Evolutionary conservation across 2,329 filamentous ascomycete species (phyloP).

Genomic region (Cladosporium cucumerinum): DNA sequence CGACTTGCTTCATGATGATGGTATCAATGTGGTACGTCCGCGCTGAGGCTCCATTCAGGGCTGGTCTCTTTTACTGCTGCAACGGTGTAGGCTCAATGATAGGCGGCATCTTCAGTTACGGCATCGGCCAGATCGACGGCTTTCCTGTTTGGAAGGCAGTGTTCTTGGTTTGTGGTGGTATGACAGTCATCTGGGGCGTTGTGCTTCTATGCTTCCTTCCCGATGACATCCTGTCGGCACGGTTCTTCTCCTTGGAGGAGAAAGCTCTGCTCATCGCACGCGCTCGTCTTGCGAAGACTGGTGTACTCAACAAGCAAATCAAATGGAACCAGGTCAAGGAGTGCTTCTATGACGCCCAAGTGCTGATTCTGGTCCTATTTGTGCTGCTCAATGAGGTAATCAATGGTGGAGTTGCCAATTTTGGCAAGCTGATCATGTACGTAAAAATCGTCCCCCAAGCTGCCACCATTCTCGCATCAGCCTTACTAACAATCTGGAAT

Average conservation of each 20-base stretch:
- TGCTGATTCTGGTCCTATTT: slow-evolving; percentile 36
- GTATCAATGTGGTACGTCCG: slow-evolving; percentile 52
- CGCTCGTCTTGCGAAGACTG: slow-evolving; percentile 44
- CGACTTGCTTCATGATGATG: slow-evolving; percentile 32
- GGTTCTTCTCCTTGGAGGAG: slow-evolving; percentile 60
- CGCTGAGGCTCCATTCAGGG: slow-evolving; percentile 46
- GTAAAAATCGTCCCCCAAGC: neutral
- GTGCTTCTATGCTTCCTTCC: slow-evolving; percentile 63
- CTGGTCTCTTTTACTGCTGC: slow-evolving; percentile 63
- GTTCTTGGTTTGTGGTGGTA: slow-evolving; percentile 61
- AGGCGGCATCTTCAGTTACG: slow-evolving; percentile 64
- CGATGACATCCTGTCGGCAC: slow-evolving; percentile 67
- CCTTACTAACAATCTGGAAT: neutral
- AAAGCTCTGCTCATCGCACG: slow-evolving; percentile 48
- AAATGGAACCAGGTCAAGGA: slow-evolving; percentile 53
- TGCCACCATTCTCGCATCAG: neutral
- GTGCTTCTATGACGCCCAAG: slow-evolving; percentile 62
- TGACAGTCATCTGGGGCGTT: slow-evolving; percentile 60
- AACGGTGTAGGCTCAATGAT: slow-evolving; percentile 70
- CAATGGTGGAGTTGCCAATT: slow-evolving; percentile 54
- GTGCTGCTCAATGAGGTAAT: slow-evolving; percentile 53
- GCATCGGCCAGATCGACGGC: slow-evolving; percentile 35
- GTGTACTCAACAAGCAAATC: slow-evolving; percentile 48
- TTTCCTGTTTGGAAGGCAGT: slow-evolving; percentile 50
- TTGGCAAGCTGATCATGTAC: slow-evolving; percentile 52